Base-by-base conservation (phyloP, 805 yeast species). In the Pichia occidentalis region DNA sequence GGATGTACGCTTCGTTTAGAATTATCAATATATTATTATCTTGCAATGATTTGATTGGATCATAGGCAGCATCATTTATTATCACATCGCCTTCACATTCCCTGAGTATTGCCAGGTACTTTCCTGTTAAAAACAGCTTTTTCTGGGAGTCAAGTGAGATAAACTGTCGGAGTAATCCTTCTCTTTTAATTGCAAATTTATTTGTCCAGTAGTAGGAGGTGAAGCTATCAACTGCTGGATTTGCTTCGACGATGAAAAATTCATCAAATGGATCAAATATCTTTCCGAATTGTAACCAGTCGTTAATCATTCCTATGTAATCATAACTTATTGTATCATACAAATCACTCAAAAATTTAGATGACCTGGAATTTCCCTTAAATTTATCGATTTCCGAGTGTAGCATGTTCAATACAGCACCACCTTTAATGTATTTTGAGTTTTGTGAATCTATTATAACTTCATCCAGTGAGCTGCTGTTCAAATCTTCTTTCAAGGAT, bases 181-280 rank as follows among this genome's bases (percentile, higher is more conserved):
- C 94, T 34, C 71, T 71, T 34, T 88, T 68, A 13, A 87, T 67
- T 5, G 83, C 71, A 55, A 74, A 92, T 43, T 85, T 77, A 36
- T 80, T 79, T 31, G 78, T 75, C 88, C 90, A 84, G 47, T 77
- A 72, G 34, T 75, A 70, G 44, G 81, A 85, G 44, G 72, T 50
- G 18, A 47, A 40, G 7, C 12, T 1, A 7, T 32, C 14, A 2
- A 29, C 30, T 13, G 41, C 34, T 4, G 34, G 21, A 2, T 23
- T 32, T 4, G 50, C 35, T 48, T 70, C 63, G 21, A 73, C 68
- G n/a, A 92, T 74, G 52, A 87, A 61, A 54, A 92, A 92, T 56
- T 90, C 98, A 27, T 79, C 76, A 52, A 75, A 77, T 1, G 85
- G 85, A 49, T 92, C 98, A 45, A 74, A 70, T 8, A 92, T 65